A percentile compares a stretch with the other conserved stretches of the same genome.
These are phyloP conservation scores for Curvularia sp. DNA, from an alignment of 2,329 filamentous ascomycete genomes.

Conservation along the genomic window DNA sequence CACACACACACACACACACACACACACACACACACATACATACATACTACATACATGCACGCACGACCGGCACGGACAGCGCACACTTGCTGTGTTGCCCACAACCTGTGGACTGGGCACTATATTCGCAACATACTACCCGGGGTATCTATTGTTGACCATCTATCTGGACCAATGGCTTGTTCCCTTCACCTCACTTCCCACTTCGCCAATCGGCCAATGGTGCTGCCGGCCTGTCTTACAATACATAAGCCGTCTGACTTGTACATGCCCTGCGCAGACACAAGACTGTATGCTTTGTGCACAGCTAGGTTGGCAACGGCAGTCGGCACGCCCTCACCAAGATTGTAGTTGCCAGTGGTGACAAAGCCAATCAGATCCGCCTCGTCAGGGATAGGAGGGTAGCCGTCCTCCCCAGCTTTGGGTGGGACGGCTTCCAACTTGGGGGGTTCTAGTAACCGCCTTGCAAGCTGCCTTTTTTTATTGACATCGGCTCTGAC, in stretches of 20 bases:
- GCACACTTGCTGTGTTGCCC: too few relatives aligned
- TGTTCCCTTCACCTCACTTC: slow-evolving; percentile 61
- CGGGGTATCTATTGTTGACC: neutral
- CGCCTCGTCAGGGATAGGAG: slow-evolving; percentile 72
- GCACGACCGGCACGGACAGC: slow-evolving; percentile 14
- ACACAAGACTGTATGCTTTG: slow-evolving; percentile 60
- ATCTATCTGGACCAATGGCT: neutral
- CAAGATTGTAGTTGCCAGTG: slow-evolving; percentile 81
- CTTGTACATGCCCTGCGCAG: slow-evolving; percentile 29
- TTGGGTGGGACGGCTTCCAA: slow-evolving; percentile 23
- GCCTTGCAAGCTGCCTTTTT: slow-evolving; percentile 36
- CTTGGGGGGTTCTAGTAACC: slow-evolving; percentile 30
- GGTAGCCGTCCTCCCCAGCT: slow-evolving; percentile 58
- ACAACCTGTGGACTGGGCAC: slow-evolving; percentile 2
- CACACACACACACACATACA: too few relatives aligned
- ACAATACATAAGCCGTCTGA: slow-evolving; percentile 73
- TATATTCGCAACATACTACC: neutral
- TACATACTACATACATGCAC: slow-evolving; percentile 1
- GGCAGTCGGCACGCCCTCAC: slow-evolving; percentile 75
- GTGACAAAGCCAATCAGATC: slow-evolving; percentile 93
- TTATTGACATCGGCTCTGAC: slow-evolving; percentile 25
- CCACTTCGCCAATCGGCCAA: slow-evolving; percentile 83
- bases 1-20: too few relatives aligned
- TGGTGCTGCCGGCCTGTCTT: slow-evolving; percentile 76
- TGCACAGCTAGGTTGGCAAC: slow-evolving; percentile 73